Conservation (phyloP, 345 rosid species). For the Salix dunnii region DNA sequence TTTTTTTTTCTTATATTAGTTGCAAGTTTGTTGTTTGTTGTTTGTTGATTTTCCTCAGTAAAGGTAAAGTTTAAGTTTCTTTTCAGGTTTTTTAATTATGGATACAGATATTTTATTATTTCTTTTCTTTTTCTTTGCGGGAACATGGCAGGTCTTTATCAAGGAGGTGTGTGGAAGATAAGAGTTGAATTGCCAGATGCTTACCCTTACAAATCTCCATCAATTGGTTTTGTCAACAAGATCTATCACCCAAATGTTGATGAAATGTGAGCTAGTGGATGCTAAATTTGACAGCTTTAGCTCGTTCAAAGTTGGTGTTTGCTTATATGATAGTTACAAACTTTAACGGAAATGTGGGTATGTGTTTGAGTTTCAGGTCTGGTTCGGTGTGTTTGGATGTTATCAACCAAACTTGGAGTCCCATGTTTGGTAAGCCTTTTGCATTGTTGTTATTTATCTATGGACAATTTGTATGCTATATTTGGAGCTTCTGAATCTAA, state of each 20-base stretch:
- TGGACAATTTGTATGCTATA: neutral
- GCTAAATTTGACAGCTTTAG: slow-evolving; percentile 2
- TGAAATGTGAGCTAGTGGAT: slow-evolving; percentile 68
- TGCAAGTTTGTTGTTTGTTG: slow-evolving; percentile 25
- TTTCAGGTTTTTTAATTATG: slow-evolving; percentile 7
- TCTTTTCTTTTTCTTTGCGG: slow-evolving; percentile 11
- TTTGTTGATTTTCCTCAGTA: slow-evolving; percentile 21
- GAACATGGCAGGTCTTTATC: slow-evolving; percentile 67
- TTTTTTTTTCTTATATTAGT: slow-evolving; percentile 11
- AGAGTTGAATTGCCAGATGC: slow-evolving; percentile 98
- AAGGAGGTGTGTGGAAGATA: slow-evolving; percentile 94
- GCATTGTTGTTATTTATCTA: neutral
- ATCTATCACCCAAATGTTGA: slow-evolving; percentile 98
- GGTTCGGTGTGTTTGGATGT: slow-evolving; percentile 98
- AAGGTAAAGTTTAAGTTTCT: neutral
- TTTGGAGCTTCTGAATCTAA: slow-evolving; percentile 2
- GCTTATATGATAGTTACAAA: neutral
- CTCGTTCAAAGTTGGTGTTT: slow-evolving; percentile 1
- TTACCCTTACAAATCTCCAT: slow-evolving; percentile 98
- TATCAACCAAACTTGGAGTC: slow-evolving; percentile 97
- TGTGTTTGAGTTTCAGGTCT: slow-evolving; percentile 58
- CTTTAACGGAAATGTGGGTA: neutral
- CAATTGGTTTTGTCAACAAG: slow-evolving; percentile 87
- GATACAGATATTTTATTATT: neutral
- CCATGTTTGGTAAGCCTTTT: slow-evolving; percentile 77